Evolutionary conservation across 2,329 filamentous ascomycete species (phyloP).

Genomic region (Nothopassalora personata): DNA sequence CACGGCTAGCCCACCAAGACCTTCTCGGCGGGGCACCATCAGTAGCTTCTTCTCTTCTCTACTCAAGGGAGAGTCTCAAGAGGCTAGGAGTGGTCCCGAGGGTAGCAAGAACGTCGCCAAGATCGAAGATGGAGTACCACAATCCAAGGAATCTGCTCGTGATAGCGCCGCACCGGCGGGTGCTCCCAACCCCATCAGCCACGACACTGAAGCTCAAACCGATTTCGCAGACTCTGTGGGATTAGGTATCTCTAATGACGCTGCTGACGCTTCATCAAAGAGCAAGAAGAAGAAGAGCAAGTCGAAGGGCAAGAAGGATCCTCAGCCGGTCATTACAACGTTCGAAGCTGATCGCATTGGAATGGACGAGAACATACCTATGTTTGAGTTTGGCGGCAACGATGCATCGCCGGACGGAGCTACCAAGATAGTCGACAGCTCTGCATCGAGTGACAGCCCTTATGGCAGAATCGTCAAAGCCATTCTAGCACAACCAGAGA

Average conservation of each 20-base stretch:
- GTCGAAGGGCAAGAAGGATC: conserved; percentile 17
- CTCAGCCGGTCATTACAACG: conserved; percentile 2
- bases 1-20: neutral
- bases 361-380: neutral
- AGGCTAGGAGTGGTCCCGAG: neutral
- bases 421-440: neutral
- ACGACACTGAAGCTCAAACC: neutral
- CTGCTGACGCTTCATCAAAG: conserved; percentile 10
- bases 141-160: neutral
- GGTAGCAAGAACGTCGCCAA: neutral
- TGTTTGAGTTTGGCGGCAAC: conserved; percentile 3
- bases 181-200: neutral
- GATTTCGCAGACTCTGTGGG: neutral
- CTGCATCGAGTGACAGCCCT: neutral
- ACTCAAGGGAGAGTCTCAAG: no score
- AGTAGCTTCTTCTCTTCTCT: neutral
- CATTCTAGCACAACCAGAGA: neutral
- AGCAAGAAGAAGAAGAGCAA: conserved; percentile 20
- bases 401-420: neutral
- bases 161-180: neutral
- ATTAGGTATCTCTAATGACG: conserved; percentile 10
- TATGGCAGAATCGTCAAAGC: neutral
- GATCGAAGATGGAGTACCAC: neutral
- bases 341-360: neutral
- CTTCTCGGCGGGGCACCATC: neutral